Evolutionary conservation across 177 flowering plant genomes (phyloP).

Genomic region (Vitis hybrid): DNA sequence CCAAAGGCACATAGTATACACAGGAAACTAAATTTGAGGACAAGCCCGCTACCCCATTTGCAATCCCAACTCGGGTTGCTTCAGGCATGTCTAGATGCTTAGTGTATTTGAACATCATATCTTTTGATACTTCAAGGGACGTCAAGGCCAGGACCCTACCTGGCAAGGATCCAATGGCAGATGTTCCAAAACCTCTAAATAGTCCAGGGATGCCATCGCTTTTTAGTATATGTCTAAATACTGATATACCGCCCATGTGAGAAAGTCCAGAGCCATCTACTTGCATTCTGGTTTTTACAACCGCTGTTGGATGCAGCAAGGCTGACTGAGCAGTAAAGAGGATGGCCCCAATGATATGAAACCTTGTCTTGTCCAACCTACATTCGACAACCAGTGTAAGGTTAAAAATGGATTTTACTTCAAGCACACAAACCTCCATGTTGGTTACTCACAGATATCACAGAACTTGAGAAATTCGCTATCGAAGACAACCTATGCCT

Average conservation of each 20-base stretch:
- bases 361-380: constrained; percentile 87
- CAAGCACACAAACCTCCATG: background rate
- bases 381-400: background rate
- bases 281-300: constrained; percentile 87
- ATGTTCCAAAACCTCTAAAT: constrained; percentile 80
- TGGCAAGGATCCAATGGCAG: constrained; percentile 72
- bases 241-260: constrained; percentile 46
- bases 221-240: constrained; percentile 49
- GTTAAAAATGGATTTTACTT: background rate
- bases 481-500: too few relatives aligned
- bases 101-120: constrained; percentile 51
- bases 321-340: constrained; percentile 70
- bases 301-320: constrained; percentile 64
- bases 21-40: constrained; percentile 58
- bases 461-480: too few relatives aligned
- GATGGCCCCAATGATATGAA: constrained; percentile 72
- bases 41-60: constrained; percentile 85
- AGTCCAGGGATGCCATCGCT: constrained; percentile 72
- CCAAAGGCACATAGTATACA: constrained; percentile 72
- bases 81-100: constrained; percentile 54
- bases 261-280: constrained; percentile 53
- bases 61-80: constrained; percentile 71
- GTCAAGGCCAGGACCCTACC: constrained; percentile 71
- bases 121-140: constrained; percentile 76
- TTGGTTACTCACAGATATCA: too few relatives aligned